phyloP scores from a whole-genome alignment of 192 early-diverging fungal species.

The Entomortierella beljakovae region DNA sequence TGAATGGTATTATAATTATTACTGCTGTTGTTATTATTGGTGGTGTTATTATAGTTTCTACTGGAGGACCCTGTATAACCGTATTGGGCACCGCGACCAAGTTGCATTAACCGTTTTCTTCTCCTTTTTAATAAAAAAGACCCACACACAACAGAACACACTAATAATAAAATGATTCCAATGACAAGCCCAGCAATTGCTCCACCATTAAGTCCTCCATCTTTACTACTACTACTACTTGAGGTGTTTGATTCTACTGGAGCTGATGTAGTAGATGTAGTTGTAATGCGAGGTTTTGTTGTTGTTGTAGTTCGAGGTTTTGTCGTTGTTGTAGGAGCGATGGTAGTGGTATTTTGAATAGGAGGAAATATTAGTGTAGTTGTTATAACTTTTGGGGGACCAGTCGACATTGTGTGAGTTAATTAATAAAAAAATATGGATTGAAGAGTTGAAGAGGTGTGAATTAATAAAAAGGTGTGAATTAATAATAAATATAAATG shows the following conservation, averaged over 20 bases:
- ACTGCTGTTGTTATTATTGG: not conserved
- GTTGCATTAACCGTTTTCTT: slow-evolving; percentile 31
- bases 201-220: slow-evolving; percentile 26
- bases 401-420: too few relatives aligned
- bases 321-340: not conserved
- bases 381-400: too few relatives aligned
- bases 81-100: not conserved
- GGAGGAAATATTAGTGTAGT: too few relatives aligned
- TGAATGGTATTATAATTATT: slow-evolving; percentile 6
- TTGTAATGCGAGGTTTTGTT: not conserved
- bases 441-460: too few relatives aligned
- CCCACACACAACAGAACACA: slow-evolving; percentile 30
- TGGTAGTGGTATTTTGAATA: too few relatives aligned
- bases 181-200: slow-evolving; percentile 34
- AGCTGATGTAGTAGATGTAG: not conserved
- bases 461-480: too few relatives aligned
- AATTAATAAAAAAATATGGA: too few relatives aligned
- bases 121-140: slow-evolving; percentile 28
- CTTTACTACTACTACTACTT: not conserved
- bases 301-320: not conserved
- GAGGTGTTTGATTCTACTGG: not conserved
- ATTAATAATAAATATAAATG: too few relatives aligned
- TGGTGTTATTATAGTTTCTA: not conserved
- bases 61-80: slow-evolving; percentile 17
- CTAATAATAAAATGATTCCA: slow-evolving; percentile 13